A percentile compares a stretch with the other conserved stretches of the same genome.
phyloP scores from a whole-genome alignment of 2,329 filamentous ascomycete species.

The Penicillium sclerotiorum region DNA sequence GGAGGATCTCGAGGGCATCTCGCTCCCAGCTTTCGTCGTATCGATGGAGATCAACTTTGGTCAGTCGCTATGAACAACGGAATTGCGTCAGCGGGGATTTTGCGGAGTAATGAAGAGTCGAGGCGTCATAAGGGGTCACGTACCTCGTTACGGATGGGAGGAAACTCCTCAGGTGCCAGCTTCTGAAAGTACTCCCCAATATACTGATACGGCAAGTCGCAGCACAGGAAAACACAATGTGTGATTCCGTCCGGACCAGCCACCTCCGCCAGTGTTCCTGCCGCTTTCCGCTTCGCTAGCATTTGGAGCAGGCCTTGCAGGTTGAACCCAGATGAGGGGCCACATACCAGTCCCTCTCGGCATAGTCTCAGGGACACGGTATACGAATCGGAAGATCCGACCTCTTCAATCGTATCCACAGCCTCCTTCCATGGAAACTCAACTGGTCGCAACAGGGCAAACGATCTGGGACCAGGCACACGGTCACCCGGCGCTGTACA shows the following conservation, averaged over 20 bases:
- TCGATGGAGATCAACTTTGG: constrained; percentile 55
- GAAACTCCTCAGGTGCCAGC: constrained; percentile 53
- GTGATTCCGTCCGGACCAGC: constrained; percentile 50
- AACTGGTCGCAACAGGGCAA: constrained; percentile 52
- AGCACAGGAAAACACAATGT: constrained; percentile 63
- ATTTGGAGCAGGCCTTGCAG: constrained; percentile 56
- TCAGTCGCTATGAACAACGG: constrained; percentile 42
- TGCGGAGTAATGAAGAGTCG: constrained; percentile 9
- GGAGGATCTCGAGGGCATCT: constrained; percentile 43
- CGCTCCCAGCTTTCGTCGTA: constrained; percentile 61
- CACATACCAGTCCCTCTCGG: constrained; percentile 61
- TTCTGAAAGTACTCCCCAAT: constrained; percentile 63
- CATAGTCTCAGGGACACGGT: constrained; percentile 57
- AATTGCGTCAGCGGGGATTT: constrained; percentile 1
- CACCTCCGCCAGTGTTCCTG: constrained; percentile 49
- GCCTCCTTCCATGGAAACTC: constrained; percentile 62
- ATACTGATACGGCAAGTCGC: constrained; percentile 66
- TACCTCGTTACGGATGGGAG: constrained; percentile 52
- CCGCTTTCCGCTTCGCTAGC: constrained; percentile 52
- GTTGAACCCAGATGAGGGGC: constrained; percentile 64
- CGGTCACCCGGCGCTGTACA: constrained; percentile 61
- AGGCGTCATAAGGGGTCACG: constrained; percentile 10
- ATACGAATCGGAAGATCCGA: constrained; percentile 59
- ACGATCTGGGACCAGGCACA: constrained; percentile 61
- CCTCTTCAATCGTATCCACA: constrained; percentile 60